Conservation (phyloP, 164 flowering plant genomes). For the Chimonanthus salicifolius region DNA sequence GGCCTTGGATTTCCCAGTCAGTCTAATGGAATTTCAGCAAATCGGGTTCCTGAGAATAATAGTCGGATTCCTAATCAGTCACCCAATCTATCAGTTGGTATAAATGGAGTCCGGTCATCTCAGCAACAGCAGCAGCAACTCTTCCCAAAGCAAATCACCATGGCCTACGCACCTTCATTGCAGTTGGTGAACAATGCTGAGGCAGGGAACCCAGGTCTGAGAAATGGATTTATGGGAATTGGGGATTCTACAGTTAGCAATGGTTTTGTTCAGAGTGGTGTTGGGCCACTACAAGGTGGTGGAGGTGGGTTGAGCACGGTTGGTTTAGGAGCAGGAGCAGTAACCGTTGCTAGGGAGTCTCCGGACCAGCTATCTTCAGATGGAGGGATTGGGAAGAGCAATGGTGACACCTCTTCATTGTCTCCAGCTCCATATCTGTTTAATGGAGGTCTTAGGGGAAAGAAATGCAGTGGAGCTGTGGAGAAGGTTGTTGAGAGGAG, state of each 20-base stretch:
- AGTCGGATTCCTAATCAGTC: slow-evolving; percentile 17
- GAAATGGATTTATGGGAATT: slow-evolving; percentile 47
- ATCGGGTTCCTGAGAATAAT: slow-evolving; percentile 8
- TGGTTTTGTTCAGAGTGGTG: slow-evolving; percentile 35
- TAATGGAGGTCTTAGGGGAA: slow-evolving; percentile 58
- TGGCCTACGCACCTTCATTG: slow-evolving; percentile 37
- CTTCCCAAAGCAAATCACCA: slow-evolving; percentile 34
- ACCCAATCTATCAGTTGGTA: slow-evolving; percentile 15
- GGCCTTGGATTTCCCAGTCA: slow-evolving; percentile 26
- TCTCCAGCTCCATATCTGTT: slow-evolving; percentile 75
- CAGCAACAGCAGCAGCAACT: slow-evolving; percentile 28
- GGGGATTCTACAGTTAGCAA: slow-evolving; percentile 34
- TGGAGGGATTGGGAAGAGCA: slow-evolving; percentile 54
- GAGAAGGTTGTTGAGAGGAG: slow-evolving; percentile 92
- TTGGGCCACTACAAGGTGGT: slow-evolving; percentile 17
- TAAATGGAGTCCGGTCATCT: slow-evolving; percentile 21
- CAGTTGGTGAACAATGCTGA: slow-evolving; percentile 29
- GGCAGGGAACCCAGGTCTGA: slow-evolving; percentile 38
- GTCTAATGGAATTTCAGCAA: slow-evolving; percentile 14
- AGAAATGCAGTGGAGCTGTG: slow-evolving; percentile 46
- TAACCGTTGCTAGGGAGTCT: slow-evolving; percentile 42
- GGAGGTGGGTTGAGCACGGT: slow-evolving; percentile 51
- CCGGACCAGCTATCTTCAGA: slow-evolving; percentile 68
- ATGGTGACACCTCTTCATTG: slow-evolving; percentile 73
- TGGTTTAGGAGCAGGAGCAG: slow-evolving; percentile 49